These are phyloP conservation scores for Xylariaceae sp. DNA, from an alignment of 2,329 filamentous ascomycete species.

Conservation along the genomic window DNA sequence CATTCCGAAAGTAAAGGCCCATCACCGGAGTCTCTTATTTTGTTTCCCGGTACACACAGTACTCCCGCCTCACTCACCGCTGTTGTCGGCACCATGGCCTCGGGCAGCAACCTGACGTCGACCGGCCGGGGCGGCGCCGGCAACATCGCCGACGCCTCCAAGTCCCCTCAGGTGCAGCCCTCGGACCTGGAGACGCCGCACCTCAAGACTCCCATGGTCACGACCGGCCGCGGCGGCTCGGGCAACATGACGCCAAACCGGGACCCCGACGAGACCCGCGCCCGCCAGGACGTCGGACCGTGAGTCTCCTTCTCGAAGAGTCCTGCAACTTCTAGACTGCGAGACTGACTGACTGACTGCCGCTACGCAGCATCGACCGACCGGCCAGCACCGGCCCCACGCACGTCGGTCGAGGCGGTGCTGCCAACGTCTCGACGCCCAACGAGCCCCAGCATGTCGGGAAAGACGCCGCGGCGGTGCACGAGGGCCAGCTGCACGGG, in stretches of 20 bases:
- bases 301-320: conserved; percentile 31
- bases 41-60: too few species aligned
- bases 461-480: conserved; percentile 2
- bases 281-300: conserved; percentile 76
- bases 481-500: too few species aligned
- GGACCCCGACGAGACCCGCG: conserved; percentile 65
- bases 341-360: conserved; percentile 1
- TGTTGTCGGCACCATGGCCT: too few species aligned
- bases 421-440: conserved; percentile 58
- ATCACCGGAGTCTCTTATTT: too few species aligned
- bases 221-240: conserved; percentile 79
- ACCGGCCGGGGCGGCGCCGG: conserved; percentile 74
- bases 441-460: neutral
- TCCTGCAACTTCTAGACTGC: conserved; percentile 6
- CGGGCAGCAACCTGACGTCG: too few species aligned
- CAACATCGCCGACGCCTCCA: conserved; percentile 55
- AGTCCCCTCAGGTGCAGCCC: conserved; percentile 40
- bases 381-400: conserved; percentile 50
- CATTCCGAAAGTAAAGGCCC: too few species aligned
- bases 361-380: conserved; percentile 37
- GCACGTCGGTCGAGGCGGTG: conserved; percentile 67
- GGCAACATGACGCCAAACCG: conserved; percentile 78
- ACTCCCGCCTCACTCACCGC: too few species aligned
- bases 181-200: conserved; percentile 72
- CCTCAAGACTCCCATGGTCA: conserved; percentile 76